Percentiles rank a stretch among this genome's conserved stretches.
These are phyloP conservation scores for Magnusiomyces paraingens DNA, from an alignment of 1,139 yeast species.

Conservation along the genomic window DNA sequence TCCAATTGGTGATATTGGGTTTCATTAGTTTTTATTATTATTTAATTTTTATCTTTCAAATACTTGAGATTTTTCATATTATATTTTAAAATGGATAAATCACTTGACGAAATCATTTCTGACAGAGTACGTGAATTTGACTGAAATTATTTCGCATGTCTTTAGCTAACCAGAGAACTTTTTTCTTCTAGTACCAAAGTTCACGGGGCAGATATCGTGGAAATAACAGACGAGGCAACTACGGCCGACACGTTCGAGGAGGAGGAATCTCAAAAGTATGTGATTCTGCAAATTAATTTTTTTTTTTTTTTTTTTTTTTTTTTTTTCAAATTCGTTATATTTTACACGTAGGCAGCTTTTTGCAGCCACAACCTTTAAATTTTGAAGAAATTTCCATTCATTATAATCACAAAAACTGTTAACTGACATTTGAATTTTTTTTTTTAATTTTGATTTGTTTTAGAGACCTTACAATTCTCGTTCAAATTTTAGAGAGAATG, in stretches of 20 bases:
- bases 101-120: slow-evolving; percentile 34
- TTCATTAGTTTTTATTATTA: neutral
- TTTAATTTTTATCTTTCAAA: neutral
- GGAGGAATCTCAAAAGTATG: slow-evolving; percentile 4
- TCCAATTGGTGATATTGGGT: neutral
- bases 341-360: too few relatives aligned
- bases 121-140: slow-evolving; percentile 16
- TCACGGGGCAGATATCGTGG: neutral
- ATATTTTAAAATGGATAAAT: slow-evolving; percentile 28
- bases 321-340: too few relatives aligned
- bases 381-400: too few relatives aligned
- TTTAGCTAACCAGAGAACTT: neutral
- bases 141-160: neutral
- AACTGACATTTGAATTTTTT: neutral
- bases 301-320: too few relatives aligned
- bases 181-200: neutral
- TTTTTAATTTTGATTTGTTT: neutral
- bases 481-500: too few relatives aligned
- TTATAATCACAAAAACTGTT: too few relatives aligned
- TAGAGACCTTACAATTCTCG: neutral
- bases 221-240: neutral
- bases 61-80: too few relatives aligned
- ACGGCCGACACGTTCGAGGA: neutral
- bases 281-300: neutral
- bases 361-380: too few relatives aligned